phyloP scores from a whole-genome alignment of 495 filamentous ascomycete genomes.

The Glarea lozoyensis region DNA sequence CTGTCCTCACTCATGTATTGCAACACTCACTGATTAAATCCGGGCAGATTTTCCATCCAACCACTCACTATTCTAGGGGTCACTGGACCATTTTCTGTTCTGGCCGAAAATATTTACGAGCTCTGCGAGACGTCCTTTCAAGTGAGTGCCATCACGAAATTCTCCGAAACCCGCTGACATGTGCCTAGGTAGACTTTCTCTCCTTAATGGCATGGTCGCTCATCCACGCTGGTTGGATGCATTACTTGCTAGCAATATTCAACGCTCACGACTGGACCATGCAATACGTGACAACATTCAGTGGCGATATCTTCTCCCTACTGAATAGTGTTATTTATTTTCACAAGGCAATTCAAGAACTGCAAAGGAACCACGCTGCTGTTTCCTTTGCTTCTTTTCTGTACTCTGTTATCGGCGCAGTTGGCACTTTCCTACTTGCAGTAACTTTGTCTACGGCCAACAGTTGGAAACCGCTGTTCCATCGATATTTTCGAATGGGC shows the following conservation, averaged over 20 bases:
- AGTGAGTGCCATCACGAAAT: constrained; percentile 24
- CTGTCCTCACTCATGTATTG: background rate
- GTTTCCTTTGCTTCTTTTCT: constrained; percentile 62
- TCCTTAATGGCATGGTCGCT: constrained; percentile 70
- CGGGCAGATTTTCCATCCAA: constrained; percentile 53
- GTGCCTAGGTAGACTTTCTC: constrained; percentile 49
- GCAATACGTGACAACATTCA: constrained; percentile 67
- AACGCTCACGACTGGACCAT: constrained; percentile 74
- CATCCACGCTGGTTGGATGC: constrained; percentile 64
- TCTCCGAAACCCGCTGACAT: background rate
- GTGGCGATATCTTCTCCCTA: constrained; percentile 62
- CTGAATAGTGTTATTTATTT: constrained; percentile 70
- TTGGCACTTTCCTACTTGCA: constrained; percentile 60
- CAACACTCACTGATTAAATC: background rate
- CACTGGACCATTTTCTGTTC: constrained; percentile 64
- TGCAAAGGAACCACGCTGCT: constrained; percentile 48
- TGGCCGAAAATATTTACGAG: constrained; percentile 61
- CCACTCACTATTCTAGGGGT: constrained; percentile 66
- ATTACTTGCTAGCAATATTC: constrained; percentile 58
- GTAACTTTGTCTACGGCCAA: constrained; percentile 57
- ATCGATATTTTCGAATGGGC: constrained; percentile 56
- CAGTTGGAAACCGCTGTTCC: constrained; percentile 56
- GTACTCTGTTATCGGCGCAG: constrained; percentile 59
- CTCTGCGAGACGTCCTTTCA: constrained; percentile 49
- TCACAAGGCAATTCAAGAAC: constrained; percentile 63